A percentile compares a stretch with the other conserved stretches of the same genome.
Evolutionary conservation across 352 stramenopile species (phyloP).

Genomic region (Pythium phragmitis): DNA sequence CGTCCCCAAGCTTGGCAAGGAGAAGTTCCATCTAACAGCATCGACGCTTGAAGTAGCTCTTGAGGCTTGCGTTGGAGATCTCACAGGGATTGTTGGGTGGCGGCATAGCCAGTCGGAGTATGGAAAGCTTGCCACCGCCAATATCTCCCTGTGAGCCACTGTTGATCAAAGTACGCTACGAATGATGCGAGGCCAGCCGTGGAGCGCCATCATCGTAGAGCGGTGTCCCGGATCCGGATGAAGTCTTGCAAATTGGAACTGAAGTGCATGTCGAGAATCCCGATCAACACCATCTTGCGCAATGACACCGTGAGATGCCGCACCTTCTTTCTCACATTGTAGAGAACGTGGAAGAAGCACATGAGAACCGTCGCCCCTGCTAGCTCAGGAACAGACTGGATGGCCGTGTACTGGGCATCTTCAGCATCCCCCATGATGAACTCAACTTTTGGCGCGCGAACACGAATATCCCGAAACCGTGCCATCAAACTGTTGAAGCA

Average conservation of each 20-base stretch:
- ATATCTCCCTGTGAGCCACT: constrained; percentile 9
- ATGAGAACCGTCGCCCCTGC: constrained; percentile 1
- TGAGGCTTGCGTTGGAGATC: constrained; percentile 15
- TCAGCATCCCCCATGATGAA: constrained; percentile 21
- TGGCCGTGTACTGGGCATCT: constrained; percentile 11
- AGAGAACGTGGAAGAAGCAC: constrained; percentile 19
- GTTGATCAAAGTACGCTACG: constrained; percentile 13
- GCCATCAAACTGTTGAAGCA: neutral
- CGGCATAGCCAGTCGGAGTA: constrained; percentile 1
- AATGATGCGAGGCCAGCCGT: neutral
- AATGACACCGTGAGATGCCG: too few species aligned
- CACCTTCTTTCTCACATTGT: constrained; percentile 14
- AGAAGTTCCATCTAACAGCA: constrained; percentile 8
- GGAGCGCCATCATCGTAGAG: neutral
- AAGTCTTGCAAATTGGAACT: neutral
- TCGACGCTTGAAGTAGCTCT: constrained; percentile 9
- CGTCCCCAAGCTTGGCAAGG: neutral
- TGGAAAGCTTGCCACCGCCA: constrained; percentile 23
- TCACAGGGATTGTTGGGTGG: constrained; percentile 22
- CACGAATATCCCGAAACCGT: neutral
- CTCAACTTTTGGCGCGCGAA: neutral
- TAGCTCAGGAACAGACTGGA: constrained; percentile 2
- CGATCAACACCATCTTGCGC: neutral
- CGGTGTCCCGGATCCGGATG: neutral
- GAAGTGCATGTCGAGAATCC: constrained; percentile 13